A percentile compares a stretch with the other conserved stretches of the same genome.
Conservation (phyloP, 306 rosid genomes). For the Quercus dentata region DNA sequence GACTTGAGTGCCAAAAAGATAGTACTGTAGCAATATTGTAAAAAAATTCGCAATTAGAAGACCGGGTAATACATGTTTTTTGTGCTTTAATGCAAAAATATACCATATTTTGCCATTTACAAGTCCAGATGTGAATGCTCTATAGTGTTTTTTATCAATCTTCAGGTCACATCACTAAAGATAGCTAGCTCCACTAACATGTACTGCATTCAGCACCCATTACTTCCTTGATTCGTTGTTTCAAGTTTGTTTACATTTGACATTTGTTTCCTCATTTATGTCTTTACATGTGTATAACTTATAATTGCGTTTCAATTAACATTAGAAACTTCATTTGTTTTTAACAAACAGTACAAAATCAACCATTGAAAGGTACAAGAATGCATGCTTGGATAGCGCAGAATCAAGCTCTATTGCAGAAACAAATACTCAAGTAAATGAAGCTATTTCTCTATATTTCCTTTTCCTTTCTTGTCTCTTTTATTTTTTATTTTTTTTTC, state of each 20-base stretch:
- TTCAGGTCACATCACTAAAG: not conserved
- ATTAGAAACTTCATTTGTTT: not conserved
- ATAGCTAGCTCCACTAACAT: not conserved
- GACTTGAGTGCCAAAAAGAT: not conserved
- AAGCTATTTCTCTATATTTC: constrained; percentile 4
- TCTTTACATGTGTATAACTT: not conserved
- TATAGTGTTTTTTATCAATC: not conserved
- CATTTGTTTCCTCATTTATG: not conserved
- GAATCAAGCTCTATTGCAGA: constrained; percentile 59
- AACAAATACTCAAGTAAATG: constrained; percentile 86
- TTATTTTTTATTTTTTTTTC: not conserved
- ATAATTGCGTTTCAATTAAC: not conserved
- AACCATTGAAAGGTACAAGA: constrained; percentile 89
- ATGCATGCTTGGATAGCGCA: constrained; percentile 73
- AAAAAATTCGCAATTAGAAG: too few relatives aligned
- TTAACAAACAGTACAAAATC: constrained; percentile 55
- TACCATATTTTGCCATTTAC: too few relatives aligned
- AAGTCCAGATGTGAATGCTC: too few relatives aligned
- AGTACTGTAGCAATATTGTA: too few relatives aligned
- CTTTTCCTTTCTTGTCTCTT: not conserved
- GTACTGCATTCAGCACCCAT: too few relatives aligned
- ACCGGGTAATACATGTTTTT: too few relatives aligned
- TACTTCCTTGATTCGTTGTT: not conserved
- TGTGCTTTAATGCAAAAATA: too few relatives aligned
- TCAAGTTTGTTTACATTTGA: not conserved